Percentiles rank a stretch among this genome's conserved stretches.
Evolutionary conservation across 2,329 filamentous ascomycete genomes (phyloP).

Genomic region (Paraphaeosphaeria sporulosa): DNA sequence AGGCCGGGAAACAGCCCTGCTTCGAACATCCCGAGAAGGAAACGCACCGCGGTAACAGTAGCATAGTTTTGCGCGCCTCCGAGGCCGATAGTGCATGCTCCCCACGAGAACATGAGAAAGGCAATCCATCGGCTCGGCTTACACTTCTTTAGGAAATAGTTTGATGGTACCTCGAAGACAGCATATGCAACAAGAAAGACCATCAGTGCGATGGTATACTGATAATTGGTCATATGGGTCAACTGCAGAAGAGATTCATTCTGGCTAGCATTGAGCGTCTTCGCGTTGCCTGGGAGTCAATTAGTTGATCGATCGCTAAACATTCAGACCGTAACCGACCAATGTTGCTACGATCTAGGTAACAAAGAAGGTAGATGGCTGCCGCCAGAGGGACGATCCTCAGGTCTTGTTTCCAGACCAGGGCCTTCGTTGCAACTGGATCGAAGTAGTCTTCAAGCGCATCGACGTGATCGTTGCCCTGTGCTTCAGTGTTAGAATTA

Average conservation of each 20-base stretch:
- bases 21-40: conserved; percentile 49
- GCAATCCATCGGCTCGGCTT: conserved; percentile 52
- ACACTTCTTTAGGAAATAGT: conserved; percentile 67
- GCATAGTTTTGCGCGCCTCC: conserved; percentile 53
- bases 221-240: conserved; percentile 66
- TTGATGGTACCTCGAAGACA: conserved; percentile 61
- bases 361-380: conserved; percentile 16
- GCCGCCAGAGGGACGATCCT: conserved; percentile 13
- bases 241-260: conserved; percentile 68
- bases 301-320: not conserved
- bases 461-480: conserved; percentile 3
- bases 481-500: not conserved
- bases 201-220: conserved; percentile 54
- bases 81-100: conserved; percentile 54
- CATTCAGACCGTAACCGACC: conserved; percentile 44
- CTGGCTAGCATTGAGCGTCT: conserved; percentile 66
- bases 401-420: conserved; percentile 16
- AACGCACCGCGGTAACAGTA: conserved; percentile 51
- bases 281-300: conserved; percentile 4
- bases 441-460: conserved; percentile 8
- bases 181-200: conserved; percentile 40
- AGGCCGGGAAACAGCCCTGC: conserved; percentile 41
- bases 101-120: conserved; percentile 58
- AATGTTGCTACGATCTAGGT: conserved; percentile 42
- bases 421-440: conserved; percentile 4